phyloP scores from a whole-genome alignment of 2,329 filamentous ascomycete species.

The Samsoniella hepiali region DNA sequence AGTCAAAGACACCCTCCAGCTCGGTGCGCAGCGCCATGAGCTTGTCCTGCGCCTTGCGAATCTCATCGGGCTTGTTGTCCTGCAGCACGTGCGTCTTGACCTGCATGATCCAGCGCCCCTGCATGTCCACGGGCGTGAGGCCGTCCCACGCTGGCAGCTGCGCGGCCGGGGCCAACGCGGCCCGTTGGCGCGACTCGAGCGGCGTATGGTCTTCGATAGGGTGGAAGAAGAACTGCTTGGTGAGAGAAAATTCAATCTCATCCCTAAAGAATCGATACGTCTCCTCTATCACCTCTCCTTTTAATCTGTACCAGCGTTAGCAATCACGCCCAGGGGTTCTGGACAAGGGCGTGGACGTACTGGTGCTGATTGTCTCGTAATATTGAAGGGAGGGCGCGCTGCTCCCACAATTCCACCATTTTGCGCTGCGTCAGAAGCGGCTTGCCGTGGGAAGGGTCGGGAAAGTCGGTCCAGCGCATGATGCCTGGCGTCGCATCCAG shows the following conservation, averaged over 20 bases:
- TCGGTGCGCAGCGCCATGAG: constrained; percentile 45
- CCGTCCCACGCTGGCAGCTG: constrained; percentile 46
- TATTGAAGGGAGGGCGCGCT: constrained; percentile 45
- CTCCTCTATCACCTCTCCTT: constrained; percentile 52
- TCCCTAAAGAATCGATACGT: constrained; percentile 51
- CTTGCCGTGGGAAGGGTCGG: constrained; percentile 51
- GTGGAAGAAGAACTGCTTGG: constrained; percentile 43
- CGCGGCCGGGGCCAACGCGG: constrained; percentile 21
- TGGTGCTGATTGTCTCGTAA: constrained; percentile 51
- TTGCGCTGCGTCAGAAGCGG: constrained; percentile 50
- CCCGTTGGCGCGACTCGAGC: constrained; percentile 26
- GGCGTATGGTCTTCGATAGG: constrained; percentile 32
- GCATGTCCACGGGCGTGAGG: constrained; percentile 47
- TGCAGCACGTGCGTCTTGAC: constrained; percentile 53
- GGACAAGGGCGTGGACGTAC: constrained; percentile 33
- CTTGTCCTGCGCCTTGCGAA: constrained; percentile 52
- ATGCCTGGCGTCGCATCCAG: constrained; percentile 45
- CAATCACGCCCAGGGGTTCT: accelerated
- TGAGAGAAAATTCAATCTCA: constrained; percentile 53
- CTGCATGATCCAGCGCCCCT: constrained; percentile 53
- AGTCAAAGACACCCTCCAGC: constrained; percentile 51
- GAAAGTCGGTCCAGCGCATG: constrained; percentile 58
- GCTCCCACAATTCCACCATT: constrained; percentile 54
- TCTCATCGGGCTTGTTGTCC: constrained; percentile 56
- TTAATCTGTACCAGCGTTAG: constrained; percentile 39